A percentile compares a stretch with the other conserved stretches of the same genome.
phyloP scores from a whole-genome alignment of 2,329 filamentous ascomycete genomes.

The Penicillium frequentans region DNA sequence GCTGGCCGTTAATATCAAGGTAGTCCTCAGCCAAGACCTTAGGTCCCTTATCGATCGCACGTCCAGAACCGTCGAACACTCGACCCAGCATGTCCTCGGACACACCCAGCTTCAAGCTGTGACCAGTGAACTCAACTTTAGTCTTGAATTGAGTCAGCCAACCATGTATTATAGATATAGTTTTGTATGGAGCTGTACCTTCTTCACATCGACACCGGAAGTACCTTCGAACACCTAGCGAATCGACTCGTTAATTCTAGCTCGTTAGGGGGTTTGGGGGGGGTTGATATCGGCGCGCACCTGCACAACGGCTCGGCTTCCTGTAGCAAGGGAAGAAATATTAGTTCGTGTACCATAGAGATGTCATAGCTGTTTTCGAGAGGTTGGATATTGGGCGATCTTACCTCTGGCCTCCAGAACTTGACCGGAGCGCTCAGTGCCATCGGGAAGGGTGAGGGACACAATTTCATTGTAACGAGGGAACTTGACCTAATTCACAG shows the following conservation, averaged over 20 bases:
- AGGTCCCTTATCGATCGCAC: slow-evolving; percentile 97
- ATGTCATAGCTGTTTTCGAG: background rate
- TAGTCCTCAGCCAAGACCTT: slow-evolving; percentile 98
- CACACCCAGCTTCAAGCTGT: slow-evolving; percentile 97
- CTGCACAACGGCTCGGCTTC: slow-evolving; percentile 92
- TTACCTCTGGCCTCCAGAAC: slow-evolving; percentile 95
- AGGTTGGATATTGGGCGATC: slow-evolving; percentile 15
- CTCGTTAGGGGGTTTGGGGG: background rate
- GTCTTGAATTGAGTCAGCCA: slow-evolving; percentile 58
- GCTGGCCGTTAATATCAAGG: slow-evolving; percentile 97
- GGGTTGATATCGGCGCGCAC: slow-evolving; percentile 50
- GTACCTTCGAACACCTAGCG: slow-evolving; percentile 93
- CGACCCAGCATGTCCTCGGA: slow-evolving; percentile 99
- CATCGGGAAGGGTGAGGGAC: slow-evolving; percentile 91
- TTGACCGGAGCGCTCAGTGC: slow-evolving; percentile 88
- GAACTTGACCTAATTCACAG: slow-evolving; percentile 77
- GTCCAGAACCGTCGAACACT: slow-evolving; percentile 96
- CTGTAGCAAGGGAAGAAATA: slow-evolving; percentile 47
- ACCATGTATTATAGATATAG: slow-evolving; percentile 26
- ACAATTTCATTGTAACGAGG: slow-evolving; percentile 98
- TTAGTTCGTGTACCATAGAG: slow-evolving; percentile 16
- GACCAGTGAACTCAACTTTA: slow-evolving; percentile 93
- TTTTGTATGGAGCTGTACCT: slow-evolving; percentile 51
- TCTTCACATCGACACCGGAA: slow-evolving; percentile 97
- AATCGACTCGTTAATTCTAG: slow-evolving; percentile 7